Percentiles rank a stretch among this genome's conserved stretches.
Evolutionary conservation across 768 basidiomycete species (phyloP).

Genomic region (Clavulina sp.): DNA sequence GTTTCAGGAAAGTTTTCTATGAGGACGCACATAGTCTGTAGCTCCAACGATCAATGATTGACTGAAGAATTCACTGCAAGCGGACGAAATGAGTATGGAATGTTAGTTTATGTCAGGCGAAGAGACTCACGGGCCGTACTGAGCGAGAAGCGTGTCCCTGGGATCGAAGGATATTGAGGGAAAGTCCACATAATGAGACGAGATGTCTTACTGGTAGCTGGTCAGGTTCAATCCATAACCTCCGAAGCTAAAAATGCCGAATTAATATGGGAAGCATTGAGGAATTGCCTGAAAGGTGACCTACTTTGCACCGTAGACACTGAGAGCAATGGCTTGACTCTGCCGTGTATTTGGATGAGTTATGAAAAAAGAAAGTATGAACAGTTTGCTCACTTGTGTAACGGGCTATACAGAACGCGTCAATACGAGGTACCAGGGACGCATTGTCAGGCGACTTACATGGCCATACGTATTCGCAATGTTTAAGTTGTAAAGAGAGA

Average conservation of each 20-base stretch:
- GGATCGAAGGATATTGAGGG: neutral
- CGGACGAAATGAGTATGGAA: neutral
- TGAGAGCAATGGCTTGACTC: slow-evolving; percentile 7
- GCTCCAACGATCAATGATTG: slow-evolving; percentile 10
- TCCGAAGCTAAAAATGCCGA: slow-evolving; percentile 2
- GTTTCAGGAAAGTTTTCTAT: neutral
- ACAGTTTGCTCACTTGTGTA: neutral
- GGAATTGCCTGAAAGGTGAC: neutral
- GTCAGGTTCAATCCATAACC: slow-evolving; percentile 8
- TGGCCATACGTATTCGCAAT: slow-evolving; percentile 10
- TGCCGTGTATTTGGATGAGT: neutral
- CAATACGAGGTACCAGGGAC: too few species aligned
- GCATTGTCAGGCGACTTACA: too few species aligned
- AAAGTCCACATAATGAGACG: neutral
- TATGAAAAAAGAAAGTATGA: neutral
- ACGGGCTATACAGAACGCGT: too few species aligned
- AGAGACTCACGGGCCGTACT: slow-evolving; percentile 2
- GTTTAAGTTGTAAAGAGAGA: slow-evolving; percentile 10
- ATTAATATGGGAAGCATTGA: neutral
- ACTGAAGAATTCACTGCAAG: slow-evolving; percentile 6
- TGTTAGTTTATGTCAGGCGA: neutral
- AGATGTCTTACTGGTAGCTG: slow-evolving; percentile 6
- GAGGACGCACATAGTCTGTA: slow-evolving; percentile 10
- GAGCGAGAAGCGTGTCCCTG: slow-evolving; percentile 10
- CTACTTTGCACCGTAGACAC: neutral